Evolutionary conservation across 2,329 filamentous ascomycete genomes (phyloP), one percentile per base, ranked within the genome.

Genomic region (Aspergillus melleus): DNA sequence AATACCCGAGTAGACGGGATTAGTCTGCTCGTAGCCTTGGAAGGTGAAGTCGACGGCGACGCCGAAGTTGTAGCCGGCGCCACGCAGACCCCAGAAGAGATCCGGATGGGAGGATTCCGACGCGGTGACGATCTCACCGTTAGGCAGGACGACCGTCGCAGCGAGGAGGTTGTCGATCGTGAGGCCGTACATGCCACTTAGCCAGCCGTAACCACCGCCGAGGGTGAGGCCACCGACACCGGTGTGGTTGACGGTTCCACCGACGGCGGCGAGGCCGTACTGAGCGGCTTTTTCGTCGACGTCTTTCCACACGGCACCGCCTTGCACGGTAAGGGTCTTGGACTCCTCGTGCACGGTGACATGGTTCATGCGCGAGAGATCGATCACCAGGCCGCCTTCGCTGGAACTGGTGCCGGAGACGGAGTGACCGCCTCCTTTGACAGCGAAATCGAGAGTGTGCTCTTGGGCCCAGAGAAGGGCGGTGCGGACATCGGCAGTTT

Each of bases 221-320:
- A 87, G 70, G 0, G 82, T 80, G 14, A 88, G 74, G 0, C 84
- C 86, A 2, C 84, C 86, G 6, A 88, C 82, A 6, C 86, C 86
- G 1, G 85, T 88, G 63, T 88, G 83, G 47, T 84, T 84, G 10
- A 88, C 84, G 0, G 86, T 87, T 2, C 86, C 86, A 9, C 85
- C 86, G 0, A 87, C 83, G 1, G 84, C 84, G 2, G 84, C 86
- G 46, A 88, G 77, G 0, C 80, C 80, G 63, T 85, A 74, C 55
- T 80, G 72, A 54, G 77, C 82, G 1, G 81, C 81, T 0, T 79
- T 81, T 14, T 77, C 74, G 64, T 88, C 84, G 12, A 87, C 80
- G 60, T 86, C 81, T 57, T 75, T 76, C 83, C 84, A 86, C 2
- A 78, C 71, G 50, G 80, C 79, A n/a, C 85, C 84, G 22, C 84